Conservation (phyloP, 495 filamentous ascomycete genomes). For the Alectoria sarmentosa region DNA sequence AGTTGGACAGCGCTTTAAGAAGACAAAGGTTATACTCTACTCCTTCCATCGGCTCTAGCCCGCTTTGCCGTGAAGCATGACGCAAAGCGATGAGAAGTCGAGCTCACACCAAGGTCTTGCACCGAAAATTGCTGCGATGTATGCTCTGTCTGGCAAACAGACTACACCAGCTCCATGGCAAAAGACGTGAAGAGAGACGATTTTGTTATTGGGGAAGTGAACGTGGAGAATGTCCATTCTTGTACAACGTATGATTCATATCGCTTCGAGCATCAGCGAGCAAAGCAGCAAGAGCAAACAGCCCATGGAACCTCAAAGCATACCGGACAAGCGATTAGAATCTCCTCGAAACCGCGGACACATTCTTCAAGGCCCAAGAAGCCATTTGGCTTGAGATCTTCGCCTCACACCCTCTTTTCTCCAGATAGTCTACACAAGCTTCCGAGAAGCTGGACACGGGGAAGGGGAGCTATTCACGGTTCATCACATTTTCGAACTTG, state of each 20-base stretch:
- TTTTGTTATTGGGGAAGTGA: conserved; percentile 1
- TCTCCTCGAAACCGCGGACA: background rate
- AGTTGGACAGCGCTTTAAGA: conserved; percentile 6
- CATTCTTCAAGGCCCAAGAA: background rate
- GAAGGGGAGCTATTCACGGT: background rate
- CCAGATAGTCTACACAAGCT: background rate
- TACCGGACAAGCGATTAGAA: background rate
- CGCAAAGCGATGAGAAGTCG: conserved; percentile 40
- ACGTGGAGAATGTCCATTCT: conserved; percentile 12
- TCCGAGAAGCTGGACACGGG: background rate
- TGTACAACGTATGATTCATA: conserved; percentile 12
- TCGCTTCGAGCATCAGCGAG: conserved; percentile 29
- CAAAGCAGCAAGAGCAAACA: conserved; percentile 27
- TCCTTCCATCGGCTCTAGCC: conserved; percentile 38
- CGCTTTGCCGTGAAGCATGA: conserved; percentile 28
- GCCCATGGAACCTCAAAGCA: background rate
- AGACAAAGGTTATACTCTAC: conserved; percentile 18
- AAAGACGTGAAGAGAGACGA: conserved; percentile 15
- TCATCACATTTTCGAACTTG: background rate
- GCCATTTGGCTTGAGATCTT: background rate
- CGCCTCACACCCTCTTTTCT: background rate
- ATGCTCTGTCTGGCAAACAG: conserved; percentile 32
- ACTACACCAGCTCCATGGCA: conserved; percentile 18
- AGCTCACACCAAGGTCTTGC: conserved; percentile 40
- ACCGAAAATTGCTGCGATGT: conserved; percentile 23